These are phyloP conservation scores for Cornus suecica DNA, from an alignment of 148 eudicot species.

Conservation along the genomic window DNA sequence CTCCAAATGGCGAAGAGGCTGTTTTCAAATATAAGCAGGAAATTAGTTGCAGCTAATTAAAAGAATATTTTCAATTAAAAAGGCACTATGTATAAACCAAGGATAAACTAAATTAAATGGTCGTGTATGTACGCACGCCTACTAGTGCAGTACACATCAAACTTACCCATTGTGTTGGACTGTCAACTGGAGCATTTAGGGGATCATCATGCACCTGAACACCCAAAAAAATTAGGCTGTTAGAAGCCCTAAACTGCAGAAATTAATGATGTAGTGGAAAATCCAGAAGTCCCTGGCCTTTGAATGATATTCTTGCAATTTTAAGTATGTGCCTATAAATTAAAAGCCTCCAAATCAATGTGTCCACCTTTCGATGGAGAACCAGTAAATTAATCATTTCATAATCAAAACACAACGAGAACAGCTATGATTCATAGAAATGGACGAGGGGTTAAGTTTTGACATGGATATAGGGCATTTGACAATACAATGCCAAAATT, in stretches of 20 bases:
- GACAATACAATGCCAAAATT: background rate
- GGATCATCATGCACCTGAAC: conserved; percentile 89
- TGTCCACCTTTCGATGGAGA: background rate
- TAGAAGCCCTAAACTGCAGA: conserved; percentile 12
- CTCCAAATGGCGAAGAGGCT: conserved; percentile 93
- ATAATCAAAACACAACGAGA: background rate
- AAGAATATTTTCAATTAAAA: background rate
- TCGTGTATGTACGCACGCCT: background rate
- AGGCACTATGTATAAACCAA: conserved; percentile 3
- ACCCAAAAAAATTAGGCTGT: conserved; percentile 15
- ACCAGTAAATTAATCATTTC: background rate
- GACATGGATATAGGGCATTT: background rate
- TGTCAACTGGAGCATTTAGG: conserved; percentile 84
- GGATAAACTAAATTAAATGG: background rate
- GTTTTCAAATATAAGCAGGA: conserved; percentile 10
- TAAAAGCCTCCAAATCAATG: background rate
- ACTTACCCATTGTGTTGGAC: conserved; percentile 95
- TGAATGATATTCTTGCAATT: background rate
- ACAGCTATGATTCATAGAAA: background rate
- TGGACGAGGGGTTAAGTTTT: background rate
- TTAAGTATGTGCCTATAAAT: background rate
- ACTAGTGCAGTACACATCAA: background rate
- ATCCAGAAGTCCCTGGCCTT: background rate
- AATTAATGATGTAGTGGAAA: background rate
- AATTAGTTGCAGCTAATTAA: conserved; percentile 6